Percentiles rank a stretch among this genome's conserved stretches.
These are phyloP conservation scores for Pseudogymnoascus sp. DNA, from an alignment of 2,329 filamentous ascomycete species.

Conservation along the genomic window DNA sequence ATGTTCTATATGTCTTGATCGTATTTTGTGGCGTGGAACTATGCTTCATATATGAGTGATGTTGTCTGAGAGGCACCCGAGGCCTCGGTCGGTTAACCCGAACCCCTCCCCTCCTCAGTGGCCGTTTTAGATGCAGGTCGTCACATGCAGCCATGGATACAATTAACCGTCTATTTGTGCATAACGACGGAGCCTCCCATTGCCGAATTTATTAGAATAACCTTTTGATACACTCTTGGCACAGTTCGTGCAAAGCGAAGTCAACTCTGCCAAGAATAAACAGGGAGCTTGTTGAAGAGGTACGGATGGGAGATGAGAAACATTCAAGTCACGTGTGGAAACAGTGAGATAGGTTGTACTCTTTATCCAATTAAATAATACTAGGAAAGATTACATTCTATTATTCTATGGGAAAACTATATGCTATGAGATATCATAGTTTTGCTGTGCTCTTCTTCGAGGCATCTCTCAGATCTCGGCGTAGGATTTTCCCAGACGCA, in stretches of 20 bases:
- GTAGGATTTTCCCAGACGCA: slow-evolving; percentile 44
- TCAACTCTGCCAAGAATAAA: background rate
- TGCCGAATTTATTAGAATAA: background rate
- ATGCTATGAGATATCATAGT: background rate
- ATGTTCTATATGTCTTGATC: slow-evolving; percentile 1
- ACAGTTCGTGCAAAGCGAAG: background rate
- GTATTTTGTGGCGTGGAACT: background rate
- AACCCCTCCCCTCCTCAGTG: slow-evolving; percentile 1
- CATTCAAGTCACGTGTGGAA: background rate
- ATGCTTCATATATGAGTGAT: slow-evolving; percentile 1
- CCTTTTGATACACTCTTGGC: background rate
- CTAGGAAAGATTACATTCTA: background rate
- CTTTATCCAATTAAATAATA: background rate
- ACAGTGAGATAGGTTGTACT: background rate
- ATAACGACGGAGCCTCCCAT: background rate
- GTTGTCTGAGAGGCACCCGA: slow-evolving; percentile 5
- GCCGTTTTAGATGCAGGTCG: background rate
- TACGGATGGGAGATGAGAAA: background rate
- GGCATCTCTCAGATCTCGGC: slow-evolving; percentile 37
- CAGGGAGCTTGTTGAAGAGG: background rate
- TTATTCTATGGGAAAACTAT: background rate
- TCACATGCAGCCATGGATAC: slow-evolving; percentile 1
- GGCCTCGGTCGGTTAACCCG: background rate
- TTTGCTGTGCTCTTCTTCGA: slow-evolving; percentile 25
- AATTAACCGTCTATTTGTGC: background rate